phyloP scores from a whole-genome alignment of 164 flowering plant genomes.

The Nelumbo lutea region DNA sequence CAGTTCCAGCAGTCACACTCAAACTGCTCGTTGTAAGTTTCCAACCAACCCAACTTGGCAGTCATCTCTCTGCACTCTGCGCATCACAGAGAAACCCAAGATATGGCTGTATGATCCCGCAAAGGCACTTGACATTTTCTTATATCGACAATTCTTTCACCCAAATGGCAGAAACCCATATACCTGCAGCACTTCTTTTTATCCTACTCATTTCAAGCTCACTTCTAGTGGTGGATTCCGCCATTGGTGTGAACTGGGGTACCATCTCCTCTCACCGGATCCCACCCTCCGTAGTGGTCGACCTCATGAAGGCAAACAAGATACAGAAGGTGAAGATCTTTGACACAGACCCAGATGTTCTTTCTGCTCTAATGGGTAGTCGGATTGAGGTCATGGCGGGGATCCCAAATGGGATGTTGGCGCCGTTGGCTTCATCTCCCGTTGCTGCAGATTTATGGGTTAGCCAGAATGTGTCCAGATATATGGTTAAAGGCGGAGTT shows the following conservation, averaged over 20 bases:
- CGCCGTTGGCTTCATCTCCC: slow-evolving; percentile 44
- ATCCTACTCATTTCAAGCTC: slow-evolving; percentile 9
- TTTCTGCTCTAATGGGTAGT: slow-evolving; percentile 55
- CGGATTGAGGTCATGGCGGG: slow-evolving; percentile 88
- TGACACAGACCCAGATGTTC: slow-evolving; percentile 57
- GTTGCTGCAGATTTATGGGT: slow-evolving; percentile 69
- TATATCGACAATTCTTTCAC: background rate
- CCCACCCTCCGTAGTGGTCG: slow-evolving; percentile 61
- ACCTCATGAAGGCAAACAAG: slow-evolving; percentile 62
- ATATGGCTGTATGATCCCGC: no score
- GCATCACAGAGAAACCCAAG: no score
- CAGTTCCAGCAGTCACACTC: no score
- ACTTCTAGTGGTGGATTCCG: slow-evolving; percentile 40
- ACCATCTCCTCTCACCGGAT: slow-evolving; percentile 55
- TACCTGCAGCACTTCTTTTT: slow-evolving; percentile 4
- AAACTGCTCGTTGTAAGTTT: no score
- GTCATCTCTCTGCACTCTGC: no score
- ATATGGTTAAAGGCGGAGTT: slow-evolving; percentile 53
- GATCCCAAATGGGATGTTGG: slow-evolving; percentile 80
- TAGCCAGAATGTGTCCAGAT: slow-evolving; percentile 56
- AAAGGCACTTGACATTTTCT: background rate
- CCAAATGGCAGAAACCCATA: slow-evolving; percentile 24
- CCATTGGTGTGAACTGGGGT: slow-evolving; percentile 83
- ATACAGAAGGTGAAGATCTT: slow-evolving; percentile 80
- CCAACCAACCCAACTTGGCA: no score